phyloP scores from a whole-genome alignment of 2,329 filamentous ascomycete species.

The Pleurostoma richardsiae region DNA sequence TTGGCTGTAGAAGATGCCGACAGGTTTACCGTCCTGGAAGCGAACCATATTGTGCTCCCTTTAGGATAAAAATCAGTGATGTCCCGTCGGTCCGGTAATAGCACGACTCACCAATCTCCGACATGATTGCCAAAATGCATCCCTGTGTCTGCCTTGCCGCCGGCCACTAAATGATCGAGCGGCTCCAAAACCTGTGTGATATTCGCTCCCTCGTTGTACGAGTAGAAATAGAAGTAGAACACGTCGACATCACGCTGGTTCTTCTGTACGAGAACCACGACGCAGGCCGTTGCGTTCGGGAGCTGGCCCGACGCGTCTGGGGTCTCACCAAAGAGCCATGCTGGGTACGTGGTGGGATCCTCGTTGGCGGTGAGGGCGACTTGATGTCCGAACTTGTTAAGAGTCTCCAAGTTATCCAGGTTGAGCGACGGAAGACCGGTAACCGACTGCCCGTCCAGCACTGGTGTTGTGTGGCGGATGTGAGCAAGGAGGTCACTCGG shows the following conservation, averaged over 20 bases:
- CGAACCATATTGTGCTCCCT: conserved; percentile 27
- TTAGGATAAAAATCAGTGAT: background rate
- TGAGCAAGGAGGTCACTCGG: conserved; percentile 22
- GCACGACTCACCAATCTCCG: conserved; percentile 15
- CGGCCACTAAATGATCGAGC: conserved; percentile 14
- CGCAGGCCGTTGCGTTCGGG: conserved; percentile 19
- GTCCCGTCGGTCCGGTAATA: too few relatives aligned
- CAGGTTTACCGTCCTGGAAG: conserved; percentile 11
- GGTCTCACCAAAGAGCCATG: conserved; percentile 19
- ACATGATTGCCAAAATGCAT: conserved; percentile 18
- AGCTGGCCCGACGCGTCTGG: conserved; percentile 15
- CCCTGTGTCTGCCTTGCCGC: background rate
- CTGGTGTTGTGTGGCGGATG: conserved; percentile 20
- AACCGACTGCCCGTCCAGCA: conserved; percentile 10
- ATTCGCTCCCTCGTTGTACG: conserved; percentile 23
- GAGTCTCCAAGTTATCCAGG: conserved; percentile 19
- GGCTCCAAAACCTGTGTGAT: conserved; percentile 24
- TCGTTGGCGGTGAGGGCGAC: conserved; percentile 21
- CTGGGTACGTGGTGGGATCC: conserved; percentile 16
- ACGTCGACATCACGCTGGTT: conserved; percentile 18
- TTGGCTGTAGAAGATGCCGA: conserved; percentile 9
- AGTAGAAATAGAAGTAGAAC: conserved; percentile 29
- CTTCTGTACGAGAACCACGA: conserved; percentile 23
- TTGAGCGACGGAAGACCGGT: conserved; percentile 11
- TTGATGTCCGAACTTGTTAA: conserved; percentile 13